Conservation (phyloP, 768 basidiomycete genomes). For the Naematelia aurantialba region DNA sequence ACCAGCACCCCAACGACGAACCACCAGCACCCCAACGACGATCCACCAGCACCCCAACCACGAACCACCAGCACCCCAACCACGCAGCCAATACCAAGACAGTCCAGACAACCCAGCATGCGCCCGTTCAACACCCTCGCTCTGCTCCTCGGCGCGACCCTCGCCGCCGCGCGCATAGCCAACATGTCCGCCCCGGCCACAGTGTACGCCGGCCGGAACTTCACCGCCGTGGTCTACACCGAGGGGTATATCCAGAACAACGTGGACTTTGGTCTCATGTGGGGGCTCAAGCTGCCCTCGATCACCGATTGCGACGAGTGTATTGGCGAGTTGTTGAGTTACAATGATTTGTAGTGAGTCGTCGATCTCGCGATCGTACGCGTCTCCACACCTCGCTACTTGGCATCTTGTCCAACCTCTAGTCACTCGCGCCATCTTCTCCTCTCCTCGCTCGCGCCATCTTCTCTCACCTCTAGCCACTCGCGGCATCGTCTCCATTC, state of each 20-base stretch:
- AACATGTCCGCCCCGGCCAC: slow-evolving; percentile 2
- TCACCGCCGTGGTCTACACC: neutral
- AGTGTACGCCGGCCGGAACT: neutral
- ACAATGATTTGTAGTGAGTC: slow-evolving; percentile 17
- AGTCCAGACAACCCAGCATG: no score
- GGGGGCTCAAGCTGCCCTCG: slow-evolving; percentile 3
- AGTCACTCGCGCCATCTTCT: neutral
- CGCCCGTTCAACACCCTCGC: neutral
- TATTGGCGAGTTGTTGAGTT: slow-evolving; percentile 8
- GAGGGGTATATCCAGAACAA: slow-evolving; percentile 7
- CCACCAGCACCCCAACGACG: neutral
- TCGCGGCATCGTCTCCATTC: no score
- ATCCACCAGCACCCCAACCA: neutral
- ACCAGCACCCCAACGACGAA: neutral
- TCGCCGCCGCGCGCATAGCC: neutral
- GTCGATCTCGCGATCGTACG: neutral
- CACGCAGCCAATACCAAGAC: neutral
- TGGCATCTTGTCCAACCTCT: neutral
- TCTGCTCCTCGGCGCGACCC: neutral
- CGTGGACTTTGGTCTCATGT: slow-evolving; percentile 15
- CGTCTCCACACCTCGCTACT: neutral
- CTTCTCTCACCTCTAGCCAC: neutral
- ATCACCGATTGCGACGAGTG: slow-evolving; percentile 10
- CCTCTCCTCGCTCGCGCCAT: neutral
- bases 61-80: neutral